Evolutionary conservation across 768 basidiomycete species (phyloP), one percentile per base, ranked within the genome.

Genomic region (Boletus barrowsii): DNA sequence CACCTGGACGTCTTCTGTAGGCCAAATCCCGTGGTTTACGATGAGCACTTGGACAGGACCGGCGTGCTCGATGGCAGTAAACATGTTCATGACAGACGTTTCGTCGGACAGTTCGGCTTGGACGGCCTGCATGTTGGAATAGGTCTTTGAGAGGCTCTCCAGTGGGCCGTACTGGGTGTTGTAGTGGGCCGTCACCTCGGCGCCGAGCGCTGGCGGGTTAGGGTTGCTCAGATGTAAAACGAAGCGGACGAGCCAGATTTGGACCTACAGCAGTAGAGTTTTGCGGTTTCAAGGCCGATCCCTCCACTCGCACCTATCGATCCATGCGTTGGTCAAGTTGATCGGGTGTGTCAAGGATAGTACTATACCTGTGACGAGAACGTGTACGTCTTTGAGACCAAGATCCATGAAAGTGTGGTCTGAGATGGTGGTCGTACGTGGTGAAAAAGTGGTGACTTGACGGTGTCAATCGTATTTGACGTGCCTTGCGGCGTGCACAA

Each of bases 181-280:
- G 67, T 84, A 90, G 63, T 89, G 86, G 0, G 86, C 87, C 0
- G 86, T 83, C 10, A 90, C 86, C 48, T 76, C 78, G 0, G 88
- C 86, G 10, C 85, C 87, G 58, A 86, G 84, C 41, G 83, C 88
- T 89, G 64, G 29, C 22, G 20, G 18, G 32, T 29, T 15, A 8
- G 10, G 13, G 15, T 17, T 10, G 10, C 6, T 54, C 36, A 54
- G 50, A 42, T 1, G 18, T 5, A 39, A n/a, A 39, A 42, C 5
- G 24, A 39, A n/a, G 33, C 4, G n/a, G 6, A 6, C 6, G 22
- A 3, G 22, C 10, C 0, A 17, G 0, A 2, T 11, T 9, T 29
- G 47, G 29, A 71, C 74, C 64, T 54, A 83, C 86, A 74, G 32
- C 84, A 75, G 63, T 83, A 90, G 0, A 79, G 63, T 13, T 74